Evolutionary conservation across 371 early-diverging fungal genomes (phyloP).

Genomic region (Chytridium lagenaria): DNA sequence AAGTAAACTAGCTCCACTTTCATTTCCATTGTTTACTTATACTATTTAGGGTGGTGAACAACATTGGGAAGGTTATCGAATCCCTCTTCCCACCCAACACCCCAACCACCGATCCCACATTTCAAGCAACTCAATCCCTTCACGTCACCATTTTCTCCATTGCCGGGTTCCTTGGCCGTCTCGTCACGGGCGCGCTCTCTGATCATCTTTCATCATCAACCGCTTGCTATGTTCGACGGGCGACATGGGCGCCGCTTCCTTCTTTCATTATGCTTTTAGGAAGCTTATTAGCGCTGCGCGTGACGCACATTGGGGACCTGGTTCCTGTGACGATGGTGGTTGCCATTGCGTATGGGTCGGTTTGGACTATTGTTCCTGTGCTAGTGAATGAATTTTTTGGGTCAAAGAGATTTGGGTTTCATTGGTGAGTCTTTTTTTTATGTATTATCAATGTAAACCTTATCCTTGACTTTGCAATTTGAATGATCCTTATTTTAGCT

Average conservation of each 20-base stretch:
- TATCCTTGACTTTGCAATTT: neutral
- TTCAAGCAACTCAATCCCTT: constrained; percentile 31
- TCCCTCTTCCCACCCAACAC: constrained; percentile 15
- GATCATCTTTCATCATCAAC: constrained; percentile 14
- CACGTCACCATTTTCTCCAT: constrained; percentile 37
- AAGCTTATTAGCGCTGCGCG: neutral
- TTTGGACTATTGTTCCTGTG: constrained; percentile 37
- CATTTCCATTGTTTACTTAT: neutral
- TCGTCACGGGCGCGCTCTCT: constrained; percentile 21
- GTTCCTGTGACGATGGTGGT: constrained; percentile 32
- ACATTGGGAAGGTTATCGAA: constrained; percentile 36
- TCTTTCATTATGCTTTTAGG: constrained; percentile 22
- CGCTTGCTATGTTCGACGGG: neutral
- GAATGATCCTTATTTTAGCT: no score
- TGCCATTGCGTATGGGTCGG: constrained; percentile 33
- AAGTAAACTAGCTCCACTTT: neutral
- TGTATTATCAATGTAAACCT: neutral
- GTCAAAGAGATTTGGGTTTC: constrained; percentile 12
- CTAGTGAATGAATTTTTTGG: constrained; percentile 42
- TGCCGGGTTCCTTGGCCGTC: constrained; percentile 20
- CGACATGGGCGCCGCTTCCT: constrained; percentile 24
- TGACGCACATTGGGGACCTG: constrained; percentile 11
- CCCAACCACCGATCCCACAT: constrained; percentile 22
- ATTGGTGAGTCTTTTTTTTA: constrained; percentile 7
- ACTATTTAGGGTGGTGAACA: constrained; percentile 22